A percentile compares a stretch with the other conserved stretches of the same genome.
Conservation (phyloP, 2,329 filamentous ascomycete species). For the Calonectria naviculata region DNA sequence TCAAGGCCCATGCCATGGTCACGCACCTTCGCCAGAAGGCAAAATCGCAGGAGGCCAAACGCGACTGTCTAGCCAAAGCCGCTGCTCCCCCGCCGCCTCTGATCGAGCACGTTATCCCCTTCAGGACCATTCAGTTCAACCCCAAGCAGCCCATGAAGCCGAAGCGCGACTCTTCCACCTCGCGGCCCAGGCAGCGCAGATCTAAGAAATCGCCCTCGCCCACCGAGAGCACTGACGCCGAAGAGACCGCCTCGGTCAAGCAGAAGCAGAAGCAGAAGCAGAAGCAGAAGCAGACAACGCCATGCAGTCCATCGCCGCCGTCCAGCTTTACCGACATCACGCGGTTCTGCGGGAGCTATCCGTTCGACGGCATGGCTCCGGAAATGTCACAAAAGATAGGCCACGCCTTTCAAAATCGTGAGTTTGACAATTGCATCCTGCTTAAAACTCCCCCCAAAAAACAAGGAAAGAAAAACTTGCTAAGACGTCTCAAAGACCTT, state of each 20-base stretch:
- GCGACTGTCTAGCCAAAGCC: neutral
- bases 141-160: neutral
- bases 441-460: neutral
- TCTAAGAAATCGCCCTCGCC: neutral
- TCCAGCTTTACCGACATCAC: neutral
- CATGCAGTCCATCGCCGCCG: neutral
- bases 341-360: slow-evolving; percentile 4
- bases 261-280: neutral
- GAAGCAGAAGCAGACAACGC: neutral
- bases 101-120: neutral
- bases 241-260: neutral
- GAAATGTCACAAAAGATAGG: slow-evolving; percentile 4
- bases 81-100: neutral
- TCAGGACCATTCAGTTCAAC: slow-evolving; percentile 4
- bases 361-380: slow-evolving; percentile 8
- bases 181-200: neutral
- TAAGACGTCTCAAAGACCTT: neutral
- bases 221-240: neutral
- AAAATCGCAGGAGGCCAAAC: slow-evolving; percentile 3
- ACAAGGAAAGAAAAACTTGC: neutral
- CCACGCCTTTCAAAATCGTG: slow-evolving; percentile 7
- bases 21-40: slow-evolving; percentile 15
- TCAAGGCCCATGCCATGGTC: slow-evolving; percentile 19
- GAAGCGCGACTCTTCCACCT: neutral
- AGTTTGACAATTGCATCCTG: neutral